These are phyloP conservation scores for Backusella parvicylindrica DNA, from an alignment of 192 early-diverging fungal genomes.

Conservation along the genomic window DNA sequence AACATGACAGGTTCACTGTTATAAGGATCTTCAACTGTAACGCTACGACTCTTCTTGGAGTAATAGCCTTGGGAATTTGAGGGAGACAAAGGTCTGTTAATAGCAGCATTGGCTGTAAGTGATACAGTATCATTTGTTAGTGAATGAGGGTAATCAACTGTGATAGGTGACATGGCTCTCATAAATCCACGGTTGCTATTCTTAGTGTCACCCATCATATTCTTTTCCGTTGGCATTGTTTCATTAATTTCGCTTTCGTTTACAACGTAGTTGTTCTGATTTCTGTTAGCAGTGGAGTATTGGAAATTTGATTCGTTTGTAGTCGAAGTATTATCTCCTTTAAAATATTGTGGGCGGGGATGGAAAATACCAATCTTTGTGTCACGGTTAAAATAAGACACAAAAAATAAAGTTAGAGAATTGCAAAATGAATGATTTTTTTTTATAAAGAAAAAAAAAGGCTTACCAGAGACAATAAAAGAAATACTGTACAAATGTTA, in stretches of 20 bases:
- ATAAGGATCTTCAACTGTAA: conserved; percentile 13
- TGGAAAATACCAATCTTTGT: conserved; percentile 15
- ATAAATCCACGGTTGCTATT: conserved; percentile 9
- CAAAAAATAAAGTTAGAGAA: neutral
- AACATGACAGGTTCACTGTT: conserved; percentile 10
- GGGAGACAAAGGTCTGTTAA: conserved; percentile 11
- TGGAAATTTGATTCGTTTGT: conserved; percentile 6
- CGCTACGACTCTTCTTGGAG: neutral
- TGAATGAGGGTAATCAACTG: conserved; percentile 11
- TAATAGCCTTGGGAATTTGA: neutral
- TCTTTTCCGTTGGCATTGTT: neutral
- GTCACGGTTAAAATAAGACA: neutral
- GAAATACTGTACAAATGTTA: conserved; percentile 13
- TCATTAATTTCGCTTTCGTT: neutral
- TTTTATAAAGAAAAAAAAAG: neutral
- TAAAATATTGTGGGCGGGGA: conserved; percentile 2
- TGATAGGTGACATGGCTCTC: conserved; percentile 14
- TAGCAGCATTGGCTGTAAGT: conserved; percentile 4
- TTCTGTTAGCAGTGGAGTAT: neutral
- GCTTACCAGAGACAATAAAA: conserved; percentile 19
- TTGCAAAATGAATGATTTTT: neutral
- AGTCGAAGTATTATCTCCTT: neutral
- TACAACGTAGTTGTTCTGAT: neutral
- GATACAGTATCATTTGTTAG: conserved; percentile 10
- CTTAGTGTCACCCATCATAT: neutral